Evolutionary conservation across 2,329 filamentous ascomycete genomes (phyloP).

Genomic region (Penicillium verrucosum): DNA sequence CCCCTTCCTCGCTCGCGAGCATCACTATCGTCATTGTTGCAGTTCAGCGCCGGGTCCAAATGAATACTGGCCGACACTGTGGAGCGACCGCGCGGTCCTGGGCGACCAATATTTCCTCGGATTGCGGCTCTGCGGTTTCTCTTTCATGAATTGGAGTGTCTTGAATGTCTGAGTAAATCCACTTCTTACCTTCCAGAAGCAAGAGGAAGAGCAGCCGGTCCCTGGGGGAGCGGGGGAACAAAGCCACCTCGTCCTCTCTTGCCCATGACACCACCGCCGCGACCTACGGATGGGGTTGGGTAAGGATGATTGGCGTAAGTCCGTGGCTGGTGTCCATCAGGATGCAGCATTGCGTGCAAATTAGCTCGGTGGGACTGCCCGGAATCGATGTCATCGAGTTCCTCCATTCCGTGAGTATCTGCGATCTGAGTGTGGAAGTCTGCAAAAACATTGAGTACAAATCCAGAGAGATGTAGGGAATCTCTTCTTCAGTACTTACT

Average conservation of each 20-base stretch:
- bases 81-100: background rate
- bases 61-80: background rate
- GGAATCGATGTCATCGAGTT: background rate
- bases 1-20: background rate
- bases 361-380: conserved; percentile 1
- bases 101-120: background rate
- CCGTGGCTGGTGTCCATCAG: background rate
- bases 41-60: background rate
- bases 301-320: background rate
- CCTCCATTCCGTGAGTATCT: background rate
- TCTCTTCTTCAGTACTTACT: background rate
- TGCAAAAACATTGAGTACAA: background rate
- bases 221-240: background rate
- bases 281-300: background rate
- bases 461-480: background rate
- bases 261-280: background rate
- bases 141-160: background rate
- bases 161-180: background rate
- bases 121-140: background rate
- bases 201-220: background rate
- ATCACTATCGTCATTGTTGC: background rate
- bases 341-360: background rate
- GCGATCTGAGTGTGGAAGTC: background rate
- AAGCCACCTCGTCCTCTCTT: background rate
- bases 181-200: background rate